Conservation (phyloP, 768 basidiomycete species). For the Chalciporus piperatus region DNA sequence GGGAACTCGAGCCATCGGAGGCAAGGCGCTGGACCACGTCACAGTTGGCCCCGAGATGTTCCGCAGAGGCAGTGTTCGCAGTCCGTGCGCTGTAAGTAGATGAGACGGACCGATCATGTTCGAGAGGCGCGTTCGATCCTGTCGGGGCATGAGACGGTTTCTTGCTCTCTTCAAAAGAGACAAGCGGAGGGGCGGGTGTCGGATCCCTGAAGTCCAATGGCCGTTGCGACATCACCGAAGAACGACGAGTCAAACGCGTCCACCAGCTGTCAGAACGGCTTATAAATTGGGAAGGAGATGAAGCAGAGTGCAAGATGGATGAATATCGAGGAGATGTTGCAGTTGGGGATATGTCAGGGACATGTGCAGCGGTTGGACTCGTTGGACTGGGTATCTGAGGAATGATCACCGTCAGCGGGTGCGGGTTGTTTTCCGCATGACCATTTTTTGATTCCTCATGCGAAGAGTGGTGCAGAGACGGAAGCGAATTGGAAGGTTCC, state of each 20-base stretch:
- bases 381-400: slow-evolving; percentile 17
- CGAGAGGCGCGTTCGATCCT: slow-evolving; percentile 13
- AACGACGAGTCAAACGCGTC: slow-evolving; percentile 61
- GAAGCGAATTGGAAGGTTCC: slow-evolving; percentile 24
- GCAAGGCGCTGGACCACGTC: slow-evolving; percentile 61
- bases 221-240: slow-evolving; percentile 38
- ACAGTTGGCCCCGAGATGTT: slow-evolving; percentile 62
- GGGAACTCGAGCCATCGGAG: slow-evolving; percentile 27
- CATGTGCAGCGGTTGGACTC: slow-evolving; percentile 22
- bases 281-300: slow-evolving; percentile 45
- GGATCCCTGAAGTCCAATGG: slow-evolving; percentile 72
- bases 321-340: slow-evolving; percentile 34
- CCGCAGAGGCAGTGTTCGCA: slow-evolving; percentile 66
- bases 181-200: slow-evolving; percentile 66
- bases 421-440: slow-evolving; percentile 24
- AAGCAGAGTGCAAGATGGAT: slow-evolving; percentile 42
- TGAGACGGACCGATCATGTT: slow-evolving; percentile 35
- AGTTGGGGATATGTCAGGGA: slow-evolving; percentile 28
- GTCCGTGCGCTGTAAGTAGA: slow-evolving; percentile 58
- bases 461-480: slow-evolving; percentile 23
- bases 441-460: slow-evolving; percentile 24
- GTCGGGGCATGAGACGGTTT: slow-evolving; percentile 13
- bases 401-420: slow-evolving; percentile 6
- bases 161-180: slow-evolving; percentile 50
- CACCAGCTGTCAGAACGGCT: slow-evolving; percentile 77